Base-by-base conservation (phyloP, 805 yeast species). In the Candida montana region DNA sequence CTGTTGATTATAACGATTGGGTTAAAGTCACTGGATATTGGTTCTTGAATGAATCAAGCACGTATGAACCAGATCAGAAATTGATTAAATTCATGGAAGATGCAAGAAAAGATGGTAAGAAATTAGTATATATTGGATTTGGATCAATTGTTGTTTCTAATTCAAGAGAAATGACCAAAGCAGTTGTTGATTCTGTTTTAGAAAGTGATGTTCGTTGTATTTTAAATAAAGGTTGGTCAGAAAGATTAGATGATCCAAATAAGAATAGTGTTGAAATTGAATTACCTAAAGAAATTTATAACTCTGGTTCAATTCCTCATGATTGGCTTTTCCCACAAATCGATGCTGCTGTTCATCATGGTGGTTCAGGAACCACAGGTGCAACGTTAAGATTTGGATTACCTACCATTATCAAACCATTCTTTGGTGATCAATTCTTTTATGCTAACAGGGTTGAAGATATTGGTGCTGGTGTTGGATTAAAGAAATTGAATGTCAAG, bases 341-440 rank as follows among this genome's bases (percentile, higher is more conserved):
- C 33, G 96, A 91, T 63, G 96, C 91, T 0, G 95, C 95, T 0
- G 96, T 91, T 4, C 98, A 91, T 58, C 98, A 91, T 59, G 98
- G 98, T 31, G 98, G 98, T 0, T 83, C 95, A 0, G 98, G 98
- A 2, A 87, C 97, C 0, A 91, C 97, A 0, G 98, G 98, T 7
- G 96, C 96, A 0, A 75, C 95, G 2, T 60, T 91, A 41, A 69
- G 90, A 47, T 83, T 85, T 12, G 98, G 98, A 0, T 61, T 84
- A 26, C 97, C 98, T 1, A 88, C 95, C 0, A 74, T 91, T 27
- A 79, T 91, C 52, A 91, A 90, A 59, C 98, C 98, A 2, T 91
- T 91, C 56, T 91, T 91, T 60, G 98, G 96, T 0, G 98, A 91
- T 62, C 98, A 91, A 62, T 90, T 86, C 57, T 91, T 91, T 58